A percentile compares a stretch with the other conserved stretches of the same genome.
Evolutionary conservation across 352 stramenopile genomes (phyloP).

Genomic region (Globisporangium okanoganense): DNA sequence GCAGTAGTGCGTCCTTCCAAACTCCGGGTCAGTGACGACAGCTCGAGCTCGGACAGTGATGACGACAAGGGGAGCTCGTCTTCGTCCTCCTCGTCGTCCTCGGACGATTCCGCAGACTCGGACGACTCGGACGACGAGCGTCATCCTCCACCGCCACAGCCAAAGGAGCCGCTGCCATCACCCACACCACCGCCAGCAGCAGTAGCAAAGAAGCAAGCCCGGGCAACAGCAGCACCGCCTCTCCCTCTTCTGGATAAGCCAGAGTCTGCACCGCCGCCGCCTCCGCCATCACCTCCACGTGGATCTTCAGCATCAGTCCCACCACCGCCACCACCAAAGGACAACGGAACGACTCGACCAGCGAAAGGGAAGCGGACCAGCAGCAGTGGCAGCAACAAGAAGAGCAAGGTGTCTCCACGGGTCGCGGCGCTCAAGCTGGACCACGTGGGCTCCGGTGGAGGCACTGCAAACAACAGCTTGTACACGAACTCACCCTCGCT

Average conservation of each 20-base stretch:
- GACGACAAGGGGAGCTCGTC: slow-evolving; percentile 25
- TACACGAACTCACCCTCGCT: slow-evolving; percentile 36
- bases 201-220: neutral
- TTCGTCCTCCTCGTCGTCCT: slow-evolving; percentile 40
- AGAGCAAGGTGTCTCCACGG: slow-evolving; percentile 13
- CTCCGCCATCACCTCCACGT: slow-evolving; percentile 13
- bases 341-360: slow-evolving; percentile 7
- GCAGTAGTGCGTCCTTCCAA: slow-evolving; percentile 17
- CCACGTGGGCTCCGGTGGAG: neutral
- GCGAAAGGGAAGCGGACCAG: slow-evolving; percentile 19
- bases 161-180: slow-evolving; percentile 4
- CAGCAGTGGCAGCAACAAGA: neutral
- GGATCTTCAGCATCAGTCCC: slow-evolving; percentile 8
- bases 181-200: neutral
- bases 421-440: slow-evolving; percentile 15
- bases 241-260: slow-evolving; percentile 6
- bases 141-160: neutral
- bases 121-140: slow-evolving; percentile 13
- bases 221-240: neutral
- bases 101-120: slow-evolving; percentile 19
- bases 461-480: slow-evolving; percentile 1
- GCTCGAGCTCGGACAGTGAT: slow-evolving; percentile 59
- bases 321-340: slow-evolving; percentile 15
- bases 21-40: slow-evolving; percentile 50
- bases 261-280: slow-evolving; percentile 19